Conservation (phyloP, 208 protist species). For the Trypanosoma cruzi region DNA sequence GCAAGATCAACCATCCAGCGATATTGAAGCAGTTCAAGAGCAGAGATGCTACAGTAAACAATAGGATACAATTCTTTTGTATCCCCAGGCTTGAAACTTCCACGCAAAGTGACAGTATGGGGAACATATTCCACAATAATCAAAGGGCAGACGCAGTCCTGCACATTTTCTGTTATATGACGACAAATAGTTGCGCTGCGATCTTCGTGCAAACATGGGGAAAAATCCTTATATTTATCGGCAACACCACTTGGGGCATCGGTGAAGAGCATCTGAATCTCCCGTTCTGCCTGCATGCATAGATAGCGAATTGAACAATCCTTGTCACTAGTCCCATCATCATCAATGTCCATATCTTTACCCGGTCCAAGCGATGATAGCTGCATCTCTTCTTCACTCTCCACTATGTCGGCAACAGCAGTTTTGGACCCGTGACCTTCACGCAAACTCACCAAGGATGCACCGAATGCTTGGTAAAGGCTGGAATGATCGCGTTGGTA, state of each 20-base stretch:
- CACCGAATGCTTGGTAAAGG: too few relatives aligned
- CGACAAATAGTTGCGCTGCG: constrained; percentile 14
- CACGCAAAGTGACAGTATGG: background rate
- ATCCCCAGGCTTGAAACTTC: background rate
- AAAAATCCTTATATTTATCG: constrained; percentile 2
- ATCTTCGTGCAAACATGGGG: background rate
- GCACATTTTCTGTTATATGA: constrained; percentile 12
- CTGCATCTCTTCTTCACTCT: too few relatives aligned
- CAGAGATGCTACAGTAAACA: constrained; percentile 23
- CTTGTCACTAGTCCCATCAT: background rate
- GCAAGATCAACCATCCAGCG: constrained; percentile 15
- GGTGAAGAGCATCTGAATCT: background rate
- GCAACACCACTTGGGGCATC: constrained; percentile 4
- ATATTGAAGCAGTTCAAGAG: constrained; percentile 18
- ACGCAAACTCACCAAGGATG: too few relatives aligned
- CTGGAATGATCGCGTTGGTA: too few relatives aligned
- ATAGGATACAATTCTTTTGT: constrained; percentile 11
- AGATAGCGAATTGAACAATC: background rate
- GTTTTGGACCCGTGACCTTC: too few relatives aligned
- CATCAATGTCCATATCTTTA: background rate
- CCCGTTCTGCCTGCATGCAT: constrained; percentile 1
- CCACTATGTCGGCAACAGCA: too few relatives aligned
- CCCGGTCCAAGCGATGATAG: too few relatives aligned
- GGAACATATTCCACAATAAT: constrained; percentile 25
- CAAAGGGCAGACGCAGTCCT: constrained; percentile 28